These are phyloP conservation scores for Arctium lappa DNA, from an alignment of 129 eudicot genomes.

Conservation along the genomic window DNA sequence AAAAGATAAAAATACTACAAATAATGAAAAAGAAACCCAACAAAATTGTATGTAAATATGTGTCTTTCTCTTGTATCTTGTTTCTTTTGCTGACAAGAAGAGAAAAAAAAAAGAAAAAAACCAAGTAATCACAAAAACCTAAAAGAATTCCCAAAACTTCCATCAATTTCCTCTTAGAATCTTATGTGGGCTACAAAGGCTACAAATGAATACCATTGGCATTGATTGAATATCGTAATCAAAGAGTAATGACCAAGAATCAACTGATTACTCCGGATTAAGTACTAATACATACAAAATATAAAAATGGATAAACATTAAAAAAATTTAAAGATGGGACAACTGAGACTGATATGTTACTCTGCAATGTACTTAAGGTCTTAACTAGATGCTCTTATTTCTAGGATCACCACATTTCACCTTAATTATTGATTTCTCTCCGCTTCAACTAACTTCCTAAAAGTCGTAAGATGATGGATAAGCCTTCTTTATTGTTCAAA, in stretches of 20 bases:
- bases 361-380: constrained; percentile 1
- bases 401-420: not conserved
- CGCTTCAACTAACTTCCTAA: constrained; percentile 2
- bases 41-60: no score
- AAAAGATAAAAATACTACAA: no score
- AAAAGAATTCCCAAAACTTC: not conserved
- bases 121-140: not conserved
- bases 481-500: constrained; percentile 6
- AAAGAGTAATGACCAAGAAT: not conserved
- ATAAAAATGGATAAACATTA: not conserved
- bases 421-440: not conserved
- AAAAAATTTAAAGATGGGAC: not conserved
- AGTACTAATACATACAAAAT: constrained; percentile 2
- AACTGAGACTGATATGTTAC: not conserved
- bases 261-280: not conserved
- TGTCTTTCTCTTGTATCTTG: no score
- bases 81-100: no score
- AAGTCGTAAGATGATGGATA: not conserved
- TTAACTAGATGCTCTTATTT: not conserved
- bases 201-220: not conserved
- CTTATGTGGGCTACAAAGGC: not conserved
- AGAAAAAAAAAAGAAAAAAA: no score
- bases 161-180: not conserved
- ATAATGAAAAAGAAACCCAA: no score
- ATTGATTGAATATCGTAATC: not conserved